Conservation (phyloP, 352 stramenopile species). For the Pythium scleroteichum region DNA sequence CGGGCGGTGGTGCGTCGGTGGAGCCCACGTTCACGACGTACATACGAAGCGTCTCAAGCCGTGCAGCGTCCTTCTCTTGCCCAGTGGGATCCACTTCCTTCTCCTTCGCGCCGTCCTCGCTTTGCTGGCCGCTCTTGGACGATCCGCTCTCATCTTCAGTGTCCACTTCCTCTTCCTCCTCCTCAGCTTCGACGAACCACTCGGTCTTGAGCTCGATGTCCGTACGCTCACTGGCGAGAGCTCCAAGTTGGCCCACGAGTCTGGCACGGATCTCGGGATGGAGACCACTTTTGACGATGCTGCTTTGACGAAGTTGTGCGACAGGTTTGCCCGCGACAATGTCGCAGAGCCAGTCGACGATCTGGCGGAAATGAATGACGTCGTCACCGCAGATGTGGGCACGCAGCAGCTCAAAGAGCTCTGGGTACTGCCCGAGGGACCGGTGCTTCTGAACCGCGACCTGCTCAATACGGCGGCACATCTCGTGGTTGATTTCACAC, state of each 20-base stretch:
- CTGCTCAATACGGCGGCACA: conserved; percentile 68
- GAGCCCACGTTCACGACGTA: conserved; percentile 37
- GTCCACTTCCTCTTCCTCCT: conserved; percentile 25
- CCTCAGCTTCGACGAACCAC: conserved; percentile 51
- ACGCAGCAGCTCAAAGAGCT: conserved; percentile 72
- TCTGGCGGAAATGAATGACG: conserved; percentile 62
- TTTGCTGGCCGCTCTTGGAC: conserved; percentile 13
- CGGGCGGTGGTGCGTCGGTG: not conserved
- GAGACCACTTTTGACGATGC: conserved; percentile 71
- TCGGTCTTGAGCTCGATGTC: conserved; percentile 71
- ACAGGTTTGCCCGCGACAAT: conserved; percentile 61
- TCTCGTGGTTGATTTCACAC: conserved; percentile 67
- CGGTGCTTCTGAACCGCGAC: conserved; percentile 53
- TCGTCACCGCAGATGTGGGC: conserved; percentile 72
- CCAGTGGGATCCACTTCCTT: conserved; percentile 14
- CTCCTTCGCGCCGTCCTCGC: conserved; percentile 13
- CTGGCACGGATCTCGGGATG: conserved; percentile 76
- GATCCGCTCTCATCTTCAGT: conserved; percentile 30
- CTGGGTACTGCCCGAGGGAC: conserved; percentile 50
- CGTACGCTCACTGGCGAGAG: conserved; percentile 55
- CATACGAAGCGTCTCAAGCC: conserved; percentile 66
- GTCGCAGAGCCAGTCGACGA: conserved; percentile 71
- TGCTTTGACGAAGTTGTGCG: conserved; percentile 53
- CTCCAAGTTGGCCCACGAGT: conserved; percentile 58
- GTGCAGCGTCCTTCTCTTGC: conserved; percentile 15